Evolutionary conservation across 2,329 filamentous ascomycete species (phyloP).

Genomic region (Metarhizium album): DNA sequence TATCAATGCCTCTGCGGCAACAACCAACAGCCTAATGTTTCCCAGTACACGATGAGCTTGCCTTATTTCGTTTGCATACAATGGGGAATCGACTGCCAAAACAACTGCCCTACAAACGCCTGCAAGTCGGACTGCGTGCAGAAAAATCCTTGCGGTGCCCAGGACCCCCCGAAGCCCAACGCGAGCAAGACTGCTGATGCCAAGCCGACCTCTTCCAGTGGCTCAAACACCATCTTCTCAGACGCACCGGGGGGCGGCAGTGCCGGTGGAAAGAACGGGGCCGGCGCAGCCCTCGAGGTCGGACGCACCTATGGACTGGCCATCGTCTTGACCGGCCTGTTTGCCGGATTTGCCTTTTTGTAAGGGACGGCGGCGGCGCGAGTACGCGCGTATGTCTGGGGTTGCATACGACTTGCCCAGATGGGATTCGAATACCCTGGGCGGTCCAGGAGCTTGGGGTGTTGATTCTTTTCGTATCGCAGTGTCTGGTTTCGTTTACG

Average conservation of each 20-base stretch:
- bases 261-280: constrained; percentile 15
- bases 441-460: background rate
- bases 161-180: constrained; percentile 25
- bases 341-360: constrained; percentile 30
- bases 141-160: constrained; percentile 6
- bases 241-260: constrained; percentile 10
- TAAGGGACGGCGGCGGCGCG: constrained; percentile 11
- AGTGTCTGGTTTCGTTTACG: background rate
- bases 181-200: constrained; percentile 21
- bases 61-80: constrained; percentile 67
- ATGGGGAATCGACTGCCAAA: constrained; percentile 60
- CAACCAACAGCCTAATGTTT: constrained; percentile 56
- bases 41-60: constrained; percentile 67
- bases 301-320: constrained; percentile 27
- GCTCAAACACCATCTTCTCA: constrained; percentile 8
- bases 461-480: background rate
- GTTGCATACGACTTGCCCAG: background rate
- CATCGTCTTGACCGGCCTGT: constrained; percentile 26
- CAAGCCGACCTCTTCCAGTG: constrained; percentile 28
- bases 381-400: background rate
- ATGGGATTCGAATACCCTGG: no score
- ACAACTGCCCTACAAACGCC: constrained; percentile 62
- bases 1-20: constrained; percentile 65
- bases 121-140: constrained; percentile 30
- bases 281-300: constrained; percentile 20